These are phyloP conservation scores for Talaromyces sp. DNA, from an alignment of 2,329 filamentous ascomycete genomes.

Conservation along the genomic window DNA sequence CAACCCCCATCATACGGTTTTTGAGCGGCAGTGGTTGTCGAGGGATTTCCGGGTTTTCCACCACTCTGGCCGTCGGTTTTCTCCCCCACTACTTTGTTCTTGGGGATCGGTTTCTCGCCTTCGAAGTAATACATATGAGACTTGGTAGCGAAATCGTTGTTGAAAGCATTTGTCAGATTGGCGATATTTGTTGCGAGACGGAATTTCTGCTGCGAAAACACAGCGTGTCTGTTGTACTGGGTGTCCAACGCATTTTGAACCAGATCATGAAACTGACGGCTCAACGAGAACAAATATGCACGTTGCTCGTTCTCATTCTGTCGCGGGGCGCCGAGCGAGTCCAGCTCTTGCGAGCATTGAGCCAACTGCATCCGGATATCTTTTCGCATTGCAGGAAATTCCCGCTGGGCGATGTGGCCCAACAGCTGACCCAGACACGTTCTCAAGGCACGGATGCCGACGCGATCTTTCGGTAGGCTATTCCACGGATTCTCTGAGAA, in stretches of 20 bases:
- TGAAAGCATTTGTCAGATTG: conserved; percentile 21
- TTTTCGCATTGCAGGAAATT: conserved; percentile 40
- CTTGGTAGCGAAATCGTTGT: conserved; percentile 17
- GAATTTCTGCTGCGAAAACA: conserved; percentile 22
- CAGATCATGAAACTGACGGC: conserved; percentile 1
- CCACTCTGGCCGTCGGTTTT: too few species aligned
- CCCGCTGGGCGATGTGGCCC: conserved; percentile 36
- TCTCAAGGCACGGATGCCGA: conserved; percentile 41
- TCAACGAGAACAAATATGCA: neutral
- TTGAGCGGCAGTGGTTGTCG: neutral
- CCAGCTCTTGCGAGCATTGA: conserved; percentile 22
- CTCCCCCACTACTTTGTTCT: too few species aligned
- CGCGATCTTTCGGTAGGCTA: conserved; percentile 29
- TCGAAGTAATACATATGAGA: conserved; percentile 19
- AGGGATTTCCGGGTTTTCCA: too few species aligned
- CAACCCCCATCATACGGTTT: too few species aligned
- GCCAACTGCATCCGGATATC: conserved; percentile 36
- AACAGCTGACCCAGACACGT: conserved; percentile 39
- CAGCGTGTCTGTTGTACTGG: conserved; percentile 31
- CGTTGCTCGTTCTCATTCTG: conserved; percentile 7
- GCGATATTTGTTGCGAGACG: conserved; percentile 19
- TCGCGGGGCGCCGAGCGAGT: conserved; percentile 18
- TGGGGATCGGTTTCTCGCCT: neutral
- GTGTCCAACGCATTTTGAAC: conserved; percentile 18
- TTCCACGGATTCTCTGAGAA: conserved; percentile 35